These are phyloP conservation scores for Cucumis sativus DNA, from an alignment of 306 rosid genomes.

Conservation along the genomic window Cucumber_9930_V3 NC_026661.2:19325001-19325500, in stretches of 20 bases:
- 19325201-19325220: conserved; percentile 96
- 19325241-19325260: not conserved
- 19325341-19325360: not conserved
- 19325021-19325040: conserved; percentile 69
- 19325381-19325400: not conserved
- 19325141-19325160: conserved; percentile 99
- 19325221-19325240: not conserved
- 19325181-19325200: conserved; percentile 96
- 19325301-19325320: not conserved
- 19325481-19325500: conserved; percentile 92
- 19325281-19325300: not conserved
- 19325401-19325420: not conserved
- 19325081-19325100: conserved; percentile 93
- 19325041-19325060: conserved; percentile 97
- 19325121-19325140: conserved; percentile 99
- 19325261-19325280: not conserved
- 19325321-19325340: not conserved
- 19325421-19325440: not conserved
- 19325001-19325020: not conserved
- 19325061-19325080: conserved; percentile 94
- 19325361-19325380: not conserved
- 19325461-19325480: not conserved
- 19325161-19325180: conserved; percentile 99
- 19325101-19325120: conserved; percentile 89
- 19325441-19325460: not conserved